Evolutionary conservation across 1,139 yeast genomes (phyloP), one percentile per base, ranked within the genome.

Genomic region (Debaryomyces sp.): DNA sequence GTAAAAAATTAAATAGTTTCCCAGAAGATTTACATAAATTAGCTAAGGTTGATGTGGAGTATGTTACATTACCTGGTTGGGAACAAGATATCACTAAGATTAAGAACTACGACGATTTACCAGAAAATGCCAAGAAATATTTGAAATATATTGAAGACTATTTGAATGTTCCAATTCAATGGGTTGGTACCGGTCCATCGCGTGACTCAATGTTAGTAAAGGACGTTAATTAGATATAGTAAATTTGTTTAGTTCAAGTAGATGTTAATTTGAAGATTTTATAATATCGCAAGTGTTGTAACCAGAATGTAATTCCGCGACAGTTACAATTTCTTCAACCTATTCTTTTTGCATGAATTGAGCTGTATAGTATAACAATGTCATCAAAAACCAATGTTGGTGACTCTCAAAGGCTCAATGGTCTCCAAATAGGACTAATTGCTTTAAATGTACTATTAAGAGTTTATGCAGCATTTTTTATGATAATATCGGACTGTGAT

Each of bases 121-220:
- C 99, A 45, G 85, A 77, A 64, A 87, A 90, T 60, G 97, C 98
- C 43, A 82, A 89, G 75, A 80, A 79, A 56, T 94, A 95, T 72
- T 78, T 94, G 71, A 77, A 80, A 58, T 94, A 71, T 67, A 91
- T 94, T 64, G 99, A 92, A 73, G 86, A 90, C 54, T 91, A 78
- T 64, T 76, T 91, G 55, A 78, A 80, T 40, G 95, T 89, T 50
- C 96, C 96, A 51, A 80, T 94, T 57, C 89, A 87, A 70, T 94
- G 98, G 97, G 94, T 94, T 55, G 99, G 99, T 66, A 95, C 96
- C 51, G 99, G 99, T 54, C 98, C 99, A 54, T 96, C 91, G 46
- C 89, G 99, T 76, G 96, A 84, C 50, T 82, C 88, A 33, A 87
- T 87, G 95, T 75, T 87, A 60, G 80, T 68, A 51, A 80, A 80